These are phyloP conservation scores for Royoungia palumana DNA, from an alignment of 768 basidiomycete genomes.

Conservation along the genomic window DNA sequence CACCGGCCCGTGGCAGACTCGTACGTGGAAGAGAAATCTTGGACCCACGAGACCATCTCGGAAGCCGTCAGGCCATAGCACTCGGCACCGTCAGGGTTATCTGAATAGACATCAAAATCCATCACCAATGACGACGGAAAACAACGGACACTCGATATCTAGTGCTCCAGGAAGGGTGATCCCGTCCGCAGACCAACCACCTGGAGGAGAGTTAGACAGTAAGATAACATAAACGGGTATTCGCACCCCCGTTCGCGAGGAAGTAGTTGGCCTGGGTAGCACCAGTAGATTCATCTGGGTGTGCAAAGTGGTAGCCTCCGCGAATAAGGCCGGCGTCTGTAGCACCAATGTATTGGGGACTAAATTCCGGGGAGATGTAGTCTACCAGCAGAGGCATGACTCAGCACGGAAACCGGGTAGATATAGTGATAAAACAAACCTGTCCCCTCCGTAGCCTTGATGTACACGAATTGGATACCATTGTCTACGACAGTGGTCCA, in stretches of 20 bases:
- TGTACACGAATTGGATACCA: constrained; percentile 54
- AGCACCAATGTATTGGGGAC: constrained; percentile 53
- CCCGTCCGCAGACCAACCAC: constrained; percentile 54
- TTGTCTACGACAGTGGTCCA: constrained; percentile 51
- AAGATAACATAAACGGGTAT: neutral
- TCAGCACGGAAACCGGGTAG: neutral
- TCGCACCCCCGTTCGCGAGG: constrained; percentile 50
- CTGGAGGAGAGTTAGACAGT: constrained; percentile 19
- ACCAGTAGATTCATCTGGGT: constrained; percentile 49
- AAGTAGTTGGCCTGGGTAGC: constrained; percentile 60
- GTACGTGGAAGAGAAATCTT: constrained; percentile 61
- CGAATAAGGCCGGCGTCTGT: constrained; percentile 55
- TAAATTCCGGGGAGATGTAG: constrained; percentile 33
- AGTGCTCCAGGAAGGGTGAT: constrained; percentile 62
- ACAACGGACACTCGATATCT: constrained; percentile 55
- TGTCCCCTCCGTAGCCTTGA: constrained; percentile 69
- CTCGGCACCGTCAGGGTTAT: constrained; percentile 47
- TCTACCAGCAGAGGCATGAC: constrained; percentile 5
- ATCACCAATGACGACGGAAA: neutral
- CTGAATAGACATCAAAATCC: constrained; percentile 27
- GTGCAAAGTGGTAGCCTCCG: constrained; percentile 61
- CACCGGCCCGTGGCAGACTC: constrained; percentile 46
- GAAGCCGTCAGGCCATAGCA: constrained; percentile 55
- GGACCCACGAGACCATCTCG: constrained; percentile 62
- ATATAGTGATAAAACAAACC: constrained; percentile 29